phyloP scores from a whole-genome alignment of 306 rosid genomes.

The Fragaria ananassa region DNA sequence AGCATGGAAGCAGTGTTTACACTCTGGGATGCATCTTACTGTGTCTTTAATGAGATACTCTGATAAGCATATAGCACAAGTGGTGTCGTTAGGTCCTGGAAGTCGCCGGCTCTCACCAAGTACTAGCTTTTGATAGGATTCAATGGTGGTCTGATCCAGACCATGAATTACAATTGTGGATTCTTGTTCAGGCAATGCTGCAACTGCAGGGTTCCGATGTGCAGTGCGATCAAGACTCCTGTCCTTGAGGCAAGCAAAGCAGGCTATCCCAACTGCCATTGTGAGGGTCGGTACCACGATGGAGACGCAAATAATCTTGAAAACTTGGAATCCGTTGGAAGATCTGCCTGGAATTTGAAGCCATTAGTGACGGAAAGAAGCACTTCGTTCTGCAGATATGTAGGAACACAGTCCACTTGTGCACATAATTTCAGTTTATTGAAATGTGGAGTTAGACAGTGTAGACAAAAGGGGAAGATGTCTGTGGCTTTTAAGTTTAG shows the following conservation, averaged over 20 bases:
- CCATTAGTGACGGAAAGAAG: slow-evolving; percentile 11
- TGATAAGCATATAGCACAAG: slow-evolving; percentile 64
- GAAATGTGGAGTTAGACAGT: not conserved
- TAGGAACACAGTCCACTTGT: not conserved
- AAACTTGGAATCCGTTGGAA: slow-evolving; percentile 22
- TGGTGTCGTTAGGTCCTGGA: slow-evolving; percentile 50
- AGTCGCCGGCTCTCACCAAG: slow-evolving; percentile 63
- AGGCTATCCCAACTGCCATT: slow-evolving; percentile 38
- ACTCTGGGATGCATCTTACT: slow-evolving; percentile 68
- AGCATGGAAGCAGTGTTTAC: slow-evolving; percentile 71
- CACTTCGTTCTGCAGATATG: not conserved
- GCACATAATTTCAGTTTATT: not conserved
- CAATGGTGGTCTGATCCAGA: slow-evolving; percentile 59
- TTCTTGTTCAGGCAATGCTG: slow-evolving; percentile 28
- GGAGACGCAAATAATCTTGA: slow-evolving; percentile 47
- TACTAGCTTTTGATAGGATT: slow-evolving; percentile 58
- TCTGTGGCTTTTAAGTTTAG: not conserved
- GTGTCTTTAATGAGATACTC: slow-evolving; percentile 64
- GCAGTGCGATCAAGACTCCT: slow-evolving; percentile 7
- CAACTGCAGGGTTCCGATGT: slow-evolving; percentile 24
- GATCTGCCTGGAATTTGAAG: slow-evolving; percentile 37
- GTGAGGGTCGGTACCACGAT: slow-evolving; percentile 43
- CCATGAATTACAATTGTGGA: slow-evolving; percentile 30
- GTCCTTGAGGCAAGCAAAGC: slow-evolving; percentile 33
- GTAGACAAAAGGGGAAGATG: not conserved